A percentile compares a stretch with the other conserved stretches of the same genome.
Evolutionary conservation across 1,284 basidiomycete genomes (phyloP).

Genomic region (Porphyrellus sp.): DNA sequence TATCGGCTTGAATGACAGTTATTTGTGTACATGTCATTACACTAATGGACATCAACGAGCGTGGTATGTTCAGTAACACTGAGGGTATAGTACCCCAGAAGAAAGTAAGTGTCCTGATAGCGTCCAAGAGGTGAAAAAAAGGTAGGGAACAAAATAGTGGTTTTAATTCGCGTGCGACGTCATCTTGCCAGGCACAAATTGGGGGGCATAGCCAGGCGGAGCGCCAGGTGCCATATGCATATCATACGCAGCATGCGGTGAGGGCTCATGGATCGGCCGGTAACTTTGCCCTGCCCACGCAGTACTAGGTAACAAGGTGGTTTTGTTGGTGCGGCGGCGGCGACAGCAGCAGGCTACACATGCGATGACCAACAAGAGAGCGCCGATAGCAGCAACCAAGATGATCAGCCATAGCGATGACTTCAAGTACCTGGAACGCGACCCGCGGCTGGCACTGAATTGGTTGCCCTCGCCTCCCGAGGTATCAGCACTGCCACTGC

Average conservation of each 20-base stretch:
- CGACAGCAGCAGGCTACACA: slow-evolving; percentile 10
- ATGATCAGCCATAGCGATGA: slow-evolving; percentile 18
- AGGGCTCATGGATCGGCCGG: slow-evolving; percentile 23
- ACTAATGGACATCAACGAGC: not conserved
- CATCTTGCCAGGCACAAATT: slow-evolving; percentile 16
- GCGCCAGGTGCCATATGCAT: slow-evolving; percentile 23
- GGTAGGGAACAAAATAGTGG: not conserved
- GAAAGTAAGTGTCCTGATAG: not conserved
- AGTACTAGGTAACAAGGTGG: not conserved
- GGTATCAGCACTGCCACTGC: slow-evolving; percentile 5
- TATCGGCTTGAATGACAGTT: too few relatives aligned
- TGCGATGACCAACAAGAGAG: slow-evolving; percentile 10
- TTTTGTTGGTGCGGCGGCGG: slow-evolving; percentile 10
- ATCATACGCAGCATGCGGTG: slow-evolving; percentile 31
- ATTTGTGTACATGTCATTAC: not conserved
- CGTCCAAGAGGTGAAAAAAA: not conserved
- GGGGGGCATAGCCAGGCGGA: slow-evolving; percentile 13
- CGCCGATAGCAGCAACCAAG: slow-evolving; percentile 10
- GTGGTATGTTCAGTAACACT: not conserved
- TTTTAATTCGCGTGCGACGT: slow-evolving; percentile 27
- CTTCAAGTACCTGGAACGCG: not conserved
- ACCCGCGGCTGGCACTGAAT: not conserved
- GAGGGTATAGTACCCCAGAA: not conserved
- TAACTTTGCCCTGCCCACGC: slow-evolving; percentile 16
- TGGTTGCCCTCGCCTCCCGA: not conserved